Evolutionary conservation across 208 protist species (phyloP).

Genomic region (Porcisia deanei): DNA sequence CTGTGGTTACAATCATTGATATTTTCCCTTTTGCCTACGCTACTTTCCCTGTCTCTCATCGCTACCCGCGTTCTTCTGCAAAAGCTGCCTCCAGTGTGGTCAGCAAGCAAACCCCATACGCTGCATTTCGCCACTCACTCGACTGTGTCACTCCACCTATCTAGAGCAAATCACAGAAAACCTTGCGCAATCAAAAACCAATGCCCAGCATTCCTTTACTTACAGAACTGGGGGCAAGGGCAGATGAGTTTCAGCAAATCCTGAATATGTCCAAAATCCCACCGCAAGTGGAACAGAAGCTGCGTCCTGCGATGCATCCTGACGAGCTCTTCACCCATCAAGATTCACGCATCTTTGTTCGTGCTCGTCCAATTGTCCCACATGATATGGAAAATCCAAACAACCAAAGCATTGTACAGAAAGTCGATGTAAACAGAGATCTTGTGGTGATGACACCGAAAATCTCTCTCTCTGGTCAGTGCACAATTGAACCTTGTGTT

Average conservation of each 20-base stretch:
- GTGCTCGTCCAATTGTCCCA: constrained; percentile 76
- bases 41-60: constrained; percentile 5
- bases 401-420: constrained; percentile 80
- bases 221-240: constrained; percentile 79
- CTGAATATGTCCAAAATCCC: constrained; percentile 72
- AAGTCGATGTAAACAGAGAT: constrained; percentile 72
- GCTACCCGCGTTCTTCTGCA: not conserved
- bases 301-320: constrained; percentile 58
- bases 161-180: not conserved
- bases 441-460: constrained; percentile 85
- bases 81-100: not conserved
- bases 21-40: not conserved
- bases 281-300: constrained; percentile 47
- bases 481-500: constrained; percentile 71
- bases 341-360: constrained; percentile 89
- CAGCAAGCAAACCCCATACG: not conserved
- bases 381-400: constrained; percentile 75
- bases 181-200: not conserved
- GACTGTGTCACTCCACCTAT: not conserved
- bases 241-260: constrained; percentile 81
- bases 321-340: constrained; percentile 80
- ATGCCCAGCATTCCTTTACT: constrained; percentile 90
- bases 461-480: constrained; percentile 81
- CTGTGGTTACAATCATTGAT: not conserved
- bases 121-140: not conserved